These are phyloP conservation scores for Cercospora sp. DNA, from an alignment of 2,329 filamentous ascomycete genomes.

Conservation along the genomic window DNA sequence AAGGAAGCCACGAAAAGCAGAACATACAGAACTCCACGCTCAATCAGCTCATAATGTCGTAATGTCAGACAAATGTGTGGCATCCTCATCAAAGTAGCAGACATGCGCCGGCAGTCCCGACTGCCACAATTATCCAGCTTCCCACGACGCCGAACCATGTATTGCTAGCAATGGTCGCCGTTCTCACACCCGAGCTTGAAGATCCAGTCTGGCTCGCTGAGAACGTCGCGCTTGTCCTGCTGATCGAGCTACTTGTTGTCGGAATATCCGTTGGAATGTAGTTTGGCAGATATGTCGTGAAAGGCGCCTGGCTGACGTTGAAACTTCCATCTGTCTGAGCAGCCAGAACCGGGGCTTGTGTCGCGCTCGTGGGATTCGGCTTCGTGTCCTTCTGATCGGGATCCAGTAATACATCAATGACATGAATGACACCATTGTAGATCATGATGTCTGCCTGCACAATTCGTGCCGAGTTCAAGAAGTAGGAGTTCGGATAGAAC, in stretches of 20 bases:
- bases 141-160: not conserved
- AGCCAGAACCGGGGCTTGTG: slow-evolving; percentile 39
- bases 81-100: not conserved
- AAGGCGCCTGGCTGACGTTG: slow-evolving; percentile 21
- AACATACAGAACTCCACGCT: not conserved
- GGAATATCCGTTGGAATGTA: slow-evolving; percentile 18
- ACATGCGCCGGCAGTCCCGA: not conserved
- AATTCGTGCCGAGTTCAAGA: slow-evolving; percentile 56
- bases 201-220: slow-evolving; percentile 1
- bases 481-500: slow-evolving; percentile 45
- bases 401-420: slow-evolving; percentile 53
- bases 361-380: slow-evolving; percentile 43
- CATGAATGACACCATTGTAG: slow-evolving; percentile 59
- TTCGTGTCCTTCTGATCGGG: slow-evolving; percentile 41
- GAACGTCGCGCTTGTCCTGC: not conserved
- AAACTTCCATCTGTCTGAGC: slow-evolving; percentile 15
- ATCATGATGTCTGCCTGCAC: slow-evolving; percentile 52
- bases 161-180: not conserved
- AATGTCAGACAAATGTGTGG: not conserved
- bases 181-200: not conserved
- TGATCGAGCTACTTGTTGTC: not conserved
- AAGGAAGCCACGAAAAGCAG: not conserved
- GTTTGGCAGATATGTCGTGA: slow-evolving; percentile 25
- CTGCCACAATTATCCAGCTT: not conserved
- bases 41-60: not conserved